Evolutionary conservation across 768 basidiomycete genomes (phyloP).

Genomic region (Lactarius quietus): DNA sequence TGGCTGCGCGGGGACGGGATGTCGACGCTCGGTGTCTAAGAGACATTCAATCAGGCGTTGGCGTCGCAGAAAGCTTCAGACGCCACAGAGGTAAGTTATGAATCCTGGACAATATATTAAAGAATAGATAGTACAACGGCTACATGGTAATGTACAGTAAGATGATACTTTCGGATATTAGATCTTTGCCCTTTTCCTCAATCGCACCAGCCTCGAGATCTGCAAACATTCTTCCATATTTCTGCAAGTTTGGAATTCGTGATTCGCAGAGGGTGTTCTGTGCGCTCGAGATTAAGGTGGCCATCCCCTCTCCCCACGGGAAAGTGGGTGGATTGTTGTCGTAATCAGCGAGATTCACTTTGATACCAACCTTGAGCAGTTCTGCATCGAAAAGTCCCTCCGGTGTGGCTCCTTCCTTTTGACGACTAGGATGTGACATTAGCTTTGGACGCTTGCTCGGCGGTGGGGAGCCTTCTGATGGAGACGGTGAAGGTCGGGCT

Average conservation of each 20-base stretch:
- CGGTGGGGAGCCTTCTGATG: background rate
- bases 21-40: conserved; percentile 68
- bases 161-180: background rate
- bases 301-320: conserved; percentile 6
- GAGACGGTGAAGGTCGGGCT: background rate
- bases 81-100: conserved; percentile 55
- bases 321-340: conserved; percentile 9
- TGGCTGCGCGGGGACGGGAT: conserved; percentile 55
- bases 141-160: background rate
- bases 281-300: background rate
- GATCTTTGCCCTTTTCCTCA: background rate
- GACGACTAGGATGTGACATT: conserved; percentile 4
- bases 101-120: conserved; percentile 33
- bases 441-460: conserved; percentile 8
- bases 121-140: conserved; percentile 9
- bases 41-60: conserved; percentile 73
- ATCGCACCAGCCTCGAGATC: conserved; percentile 16
- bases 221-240: conserved; percentile 18
- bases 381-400: conserved; percentile 8
- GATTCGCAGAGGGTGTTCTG: background rate
- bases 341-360: conserved; percentile 12
- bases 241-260: conserved; percentile 18
- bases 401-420: background rate
- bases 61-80: conserved; percentile 76
- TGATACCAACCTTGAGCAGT: conserved; percentile 10